Base-by-base conservation (phyloP, 2,329 filamentous ascomycete species). In the Colletotrichum sp. region DNA sequence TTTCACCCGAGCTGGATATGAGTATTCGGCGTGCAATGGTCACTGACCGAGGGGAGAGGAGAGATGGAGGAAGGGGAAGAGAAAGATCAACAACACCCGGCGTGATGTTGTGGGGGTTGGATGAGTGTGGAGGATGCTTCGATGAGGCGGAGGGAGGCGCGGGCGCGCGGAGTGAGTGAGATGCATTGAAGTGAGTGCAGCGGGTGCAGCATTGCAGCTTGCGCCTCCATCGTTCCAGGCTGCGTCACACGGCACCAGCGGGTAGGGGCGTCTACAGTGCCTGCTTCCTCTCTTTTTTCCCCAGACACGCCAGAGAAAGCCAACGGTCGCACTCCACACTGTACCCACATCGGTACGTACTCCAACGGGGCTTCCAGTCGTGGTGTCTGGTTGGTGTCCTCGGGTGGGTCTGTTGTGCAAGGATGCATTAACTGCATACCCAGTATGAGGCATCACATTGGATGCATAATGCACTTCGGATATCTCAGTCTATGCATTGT, bases 141-240 rank as follows among this genome's bases (percentile, higher is more conserved):
- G 27, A 36, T 54, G 27, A 59, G 36, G 57, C 43, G 43, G 43
- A 51, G 43, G 43, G 12, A 24, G 43, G 43, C 18, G 38, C 38
- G 12, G 43, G 43, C 15, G 57, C 21, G 21, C 16, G 57, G 57
- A 51, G 16, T 24, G 43, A 58, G 43, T 38, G 24, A 33, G 54
- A 43, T 66, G 59, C 59, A 47, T 51, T 21, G 43, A 21, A 51
- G 43, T 51, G 43, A 24, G 43, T 21, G 43, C 43, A 51, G 43
- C 43, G 21, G 13, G 43, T 21, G 43, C 43, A 51, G 43, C 43
- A 51, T 66, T 58, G 27, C 69, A 69, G 70, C 70, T 72, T 69
- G 70, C 66, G 70, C 70, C 66, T 72, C 70, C 66, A 27, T 62
- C 67, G 71, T 70, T 73, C 67, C 71, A 71, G 71, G 61, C 59